Evolutionary conservation across 108 stramenopile species (phyloP).

Genomic region (Skeletonema grethae): DNA sequence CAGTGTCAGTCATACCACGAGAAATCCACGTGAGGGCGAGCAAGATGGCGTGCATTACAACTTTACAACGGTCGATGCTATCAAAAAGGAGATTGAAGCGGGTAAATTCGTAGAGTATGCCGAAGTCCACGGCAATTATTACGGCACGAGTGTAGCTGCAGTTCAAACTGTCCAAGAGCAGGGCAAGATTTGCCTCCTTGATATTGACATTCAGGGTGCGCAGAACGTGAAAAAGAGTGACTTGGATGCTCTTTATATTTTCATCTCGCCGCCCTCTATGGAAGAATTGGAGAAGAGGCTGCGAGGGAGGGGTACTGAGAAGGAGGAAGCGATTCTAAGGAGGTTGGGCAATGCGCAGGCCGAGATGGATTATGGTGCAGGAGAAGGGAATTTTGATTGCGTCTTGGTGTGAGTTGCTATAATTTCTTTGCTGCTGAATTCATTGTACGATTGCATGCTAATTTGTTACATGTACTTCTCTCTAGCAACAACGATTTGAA

Average conservation of each 20-base stretch:
- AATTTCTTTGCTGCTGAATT: not conserved
- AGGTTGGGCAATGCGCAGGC: constrained; percentile 82
- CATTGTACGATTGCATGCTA: not conserved
- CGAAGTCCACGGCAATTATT: constrained; percentile 94
- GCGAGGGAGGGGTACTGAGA: constrained; percentile 90
- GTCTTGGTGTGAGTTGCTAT: constrained; percentile 21
- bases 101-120: constrained; percentile 91
- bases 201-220: constrained; percentile 92
- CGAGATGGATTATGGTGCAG: constrained; percentile 91
- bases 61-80: constrained; percentile 85
- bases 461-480: not conserved
- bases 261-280: constrained; percentile 93
- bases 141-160: constrained; percentile 86
- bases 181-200: constrained; percentile 92
- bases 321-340: constrained; percentile 75
- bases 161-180: constrained; percentile 79
- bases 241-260: constrained; percentile 62
- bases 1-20: constrained; percentile 93
- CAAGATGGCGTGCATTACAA: constrained; percentile 90
- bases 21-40: constrained; percentile 88
- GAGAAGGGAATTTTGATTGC: constrained; percentile 65
- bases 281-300: constrained; percentile 86
- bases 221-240: constrained; percentile 63
- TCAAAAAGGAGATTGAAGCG: too few relatives aligned
- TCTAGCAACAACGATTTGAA: not conserved